phyloP scores from a whole-genome alignment of 768 basidiomycete species.

The Ramaria sp. region DNA sequence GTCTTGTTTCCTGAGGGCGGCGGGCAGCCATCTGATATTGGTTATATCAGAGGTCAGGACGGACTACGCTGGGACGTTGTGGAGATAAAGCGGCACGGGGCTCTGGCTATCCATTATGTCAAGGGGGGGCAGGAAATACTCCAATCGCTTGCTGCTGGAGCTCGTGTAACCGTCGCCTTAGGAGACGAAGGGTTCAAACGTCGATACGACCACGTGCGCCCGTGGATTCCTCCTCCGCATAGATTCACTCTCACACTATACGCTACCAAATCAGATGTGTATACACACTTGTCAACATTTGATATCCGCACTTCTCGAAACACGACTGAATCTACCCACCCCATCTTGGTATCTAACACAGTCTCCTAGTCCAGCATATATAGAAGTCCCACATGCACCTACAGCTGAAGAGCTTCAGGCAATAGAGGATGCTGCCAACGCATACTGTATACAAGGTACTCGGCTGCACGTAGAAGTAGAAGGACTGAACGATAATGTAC shows the following conservation, averaged over 20 bases:
- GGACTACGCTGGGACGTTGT: conserved; percentile 46
- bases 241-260: neutral
- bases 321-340: conserved; percentile 50
- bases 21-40: conserved; percentile 72
- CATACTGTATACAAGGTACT: conserved; percentile 57
- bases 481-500: conserved; percentile 36
- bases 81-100: conserved; percentile 57
- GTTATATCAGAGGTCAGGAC: conserved; percentile 36
- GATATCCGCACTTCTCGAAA: conserved; percentile 70
- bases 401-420: conserved; percentile 45
- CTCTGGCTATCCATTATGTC: conserved; percentile 68
- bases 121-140: conserved; percentile 28
- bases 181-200: conserved; percentile 50
- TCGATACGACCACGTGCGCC: conserved; percentile 62
- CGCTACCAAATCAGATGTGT: conserved; percentile 41
- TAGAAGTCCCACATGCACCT: conserved; percentile 66
- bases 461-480: conserved; percentile 64
- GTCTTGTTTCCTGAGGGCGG: conserved; percentile 77
- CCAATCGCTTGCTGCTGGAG: conserved; percentile 37
- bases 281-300: conserved; percentile 82
- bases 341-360: conserved; percentile 73
- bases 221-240: neutral
- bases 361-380: conserved; percentile 59
- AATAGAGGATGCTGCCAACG: conserved; percentile 57
- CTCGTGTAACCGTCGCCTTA: conserved; percentile 39